phyloP scores from a whole-genome alignment of 495 filamentous ascomycete species.

The Terfezia boudieri region DNA sequence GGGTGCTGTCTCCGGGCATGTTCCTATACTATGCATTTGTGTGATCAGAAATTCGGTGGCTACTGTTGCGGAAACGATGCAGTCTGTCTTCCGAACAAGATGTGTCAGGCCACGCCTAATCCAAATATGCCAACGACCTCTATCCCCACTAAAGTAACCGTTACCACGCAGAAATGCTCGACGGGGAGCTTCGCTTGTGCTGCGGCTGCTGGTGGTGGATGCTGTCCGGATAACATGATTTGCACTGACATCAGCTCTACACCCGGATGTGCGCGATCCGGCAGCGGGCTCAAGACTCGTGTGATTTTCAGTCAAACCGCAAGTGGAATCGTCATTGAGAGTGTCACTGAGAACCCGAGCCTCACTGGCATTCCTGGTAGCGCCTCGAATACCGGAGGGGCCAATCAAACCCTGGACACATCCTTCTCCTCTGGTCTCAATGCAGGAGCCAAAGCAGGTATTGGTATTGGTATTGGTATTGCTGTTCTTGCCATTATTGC shows the following conservation, averaged over 20 bases:
- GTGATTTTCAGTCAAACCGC: too few species aligned
- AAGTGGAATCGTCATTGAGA: too few species aligned
- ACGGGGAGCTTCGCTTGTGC: constrained; percentile 25
- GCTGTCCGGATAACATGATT: constrained; percentile 22
- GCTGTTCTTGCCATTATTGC: too few species aligned
- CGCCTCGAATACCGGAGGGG: too few species aligned
- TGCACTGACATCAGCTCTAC: constrained; percentile 12
- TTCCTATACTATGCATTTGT: not conserved
- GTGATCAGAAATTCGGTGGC: not conserved
- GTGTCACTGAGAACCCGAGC: too few species aligned
- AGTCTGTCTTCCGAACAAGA: not conserved
- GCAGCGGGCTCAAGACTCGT: too few species aligned
- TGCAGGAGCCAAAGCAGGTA: too few species aligned
- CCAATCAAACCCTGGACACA: too few species aligned
- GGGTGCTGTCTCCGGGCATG: not conserved
- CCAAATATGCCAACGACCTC: not conserved
- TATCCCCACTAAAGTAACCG: not conserved
- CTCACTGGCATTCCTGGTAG: too few species aligned
- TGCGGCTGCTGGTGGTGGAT: constrained; percentile 21
- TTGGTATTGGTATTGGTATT: too few species aligned
- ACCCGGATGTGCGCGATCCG: too few species aligned
- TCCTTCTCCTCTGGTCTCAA: too few species aligned
- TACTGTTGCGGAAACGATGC: not conserved
- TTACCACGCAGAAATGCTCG: not conserved
- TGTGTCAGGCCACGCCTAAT: not conserved